Conservation (phyloP, 192 early-diverging fungal species). For the Podila epicladia region DNA sequence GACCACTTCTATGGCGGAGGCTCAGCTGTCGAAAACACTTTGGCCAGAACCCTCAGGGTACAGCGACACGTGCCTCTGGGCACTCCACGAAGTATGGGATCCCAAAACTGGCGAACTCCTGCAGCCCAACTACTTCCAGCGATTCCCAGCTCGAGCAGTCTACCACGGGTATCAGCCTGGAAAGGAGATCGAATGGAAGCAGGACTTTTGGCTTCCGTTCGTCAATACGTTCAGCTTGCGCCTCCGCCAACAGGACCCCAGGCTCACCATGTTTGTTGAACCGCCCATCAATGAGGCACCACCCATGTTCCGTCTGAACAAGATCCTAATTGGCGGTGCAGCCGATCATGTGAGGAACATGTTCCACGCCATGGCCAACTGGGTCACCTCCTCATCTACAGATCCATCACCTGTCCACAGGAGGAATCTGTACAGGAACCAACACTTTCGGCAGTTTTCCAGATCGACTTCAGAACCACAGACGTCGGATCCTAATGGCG, state of each 20-base stretch:
- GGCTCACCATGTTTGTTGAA: constrained; percentile 62
- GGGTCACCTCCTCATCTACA: constrained; percentile 42
- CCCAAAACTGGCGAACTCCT: constrained; percentile 24
- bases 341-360: constrained; percentile 61
- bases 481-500: background rate
- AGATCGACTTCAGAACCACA: background rate
- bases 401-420: constrained; percentile 46
- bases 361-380: constrained; percentile 55
- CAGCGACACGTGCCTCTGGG: constrained; percentile 61
- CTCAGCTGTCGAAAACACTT: constrained; percentile 37
- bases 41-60: constrained; percentile 55
- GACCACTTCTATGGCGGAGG: constrained; percentile 38
- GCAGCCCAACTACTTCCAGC: constrained; percentile 57
- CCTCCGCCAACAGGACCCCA: constrained; percentile 51
- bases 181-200: constrained; percentile 42
- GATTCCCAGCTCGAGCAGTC: constrained; percentile 36
- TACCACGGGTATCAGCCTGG: constrained; percentile 35
- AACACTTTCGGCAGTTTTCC: constrained; percentile 18
- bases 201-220: constrained; percentile 58
- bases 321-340: constrained; percentile 53
- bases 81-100: constrained; percentile 61
- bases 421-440: constrained; percentile 38
- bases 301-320: constrained; percentile 45
- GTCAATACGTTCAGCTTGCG: constrained; percentile 48
- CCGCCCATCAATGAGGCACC: constrained; percentile 59